Conservation (phyloP, 768 basidiomycete genomes). For the Suillus alpinus region DNA sequence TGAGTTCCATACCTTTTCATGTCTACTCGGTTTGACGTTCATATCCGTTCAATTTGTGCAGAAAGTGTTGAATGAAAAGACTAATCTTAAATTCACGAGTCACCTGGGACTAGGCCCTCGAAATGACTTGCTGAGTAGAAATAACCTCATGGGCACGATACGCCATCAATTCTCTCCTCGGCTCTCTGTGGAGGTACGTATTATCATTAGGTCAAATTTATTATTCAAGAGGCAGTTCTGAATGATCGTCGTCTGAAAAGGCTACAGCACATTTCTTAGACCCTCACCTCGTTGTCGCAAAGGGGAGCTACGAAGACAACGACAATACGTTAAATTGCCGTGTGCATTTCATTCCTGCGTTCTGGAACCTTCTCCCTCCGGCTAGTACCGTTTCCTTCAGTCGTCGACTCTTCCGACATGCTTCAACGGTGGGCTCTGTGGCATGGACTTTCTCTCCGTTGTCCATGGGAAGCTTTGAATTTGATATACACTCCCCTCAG, state of each 20-base stretch:
- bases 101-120: constrained; percentile 29
- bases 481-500: constrained; percentile 43
- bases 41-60: constrained; percentile 26
- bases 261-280: constrained; percentile 38
- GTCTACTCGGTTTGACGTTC: constrained; percentile 13
- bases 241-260: constrained; percentile 20
- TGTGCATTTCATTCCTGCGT: constrained; percentile 33
- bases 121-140: constrained; percentile 21
- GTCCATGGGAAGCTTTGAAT: constrained; percentile 31
- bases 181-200: constrained; percentile 43
- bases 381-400: constrained; percentile 43
- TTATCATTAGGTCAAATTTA: constrained; percentile 14
- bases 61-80: constrained; percentile 49
- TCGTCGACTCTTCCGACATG: constrained; percentile 51
- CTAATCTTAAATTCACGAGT: constrained; percentile 39
- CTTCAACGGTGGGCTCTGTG: constrained; percentile 45
- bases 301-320: constrained; percentile 47
- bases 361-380: constrained; percentile 33
- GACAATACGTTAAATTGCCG: constrained; percentile 44
- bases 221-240: constrained; percentile 10
- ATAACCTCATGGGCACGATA: constrained; percentile 64
- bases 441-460: constrained; percentile 25
- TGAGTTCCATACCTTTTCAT: constrained; percentile 22
- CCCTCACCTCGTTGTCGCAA: constrained; percentile 40
- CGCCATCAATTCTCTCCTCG: constrained; percentile 76